Base-by-base conservation (phyloP, 345 rosid species). In the Sonneratia alba region DNA sequence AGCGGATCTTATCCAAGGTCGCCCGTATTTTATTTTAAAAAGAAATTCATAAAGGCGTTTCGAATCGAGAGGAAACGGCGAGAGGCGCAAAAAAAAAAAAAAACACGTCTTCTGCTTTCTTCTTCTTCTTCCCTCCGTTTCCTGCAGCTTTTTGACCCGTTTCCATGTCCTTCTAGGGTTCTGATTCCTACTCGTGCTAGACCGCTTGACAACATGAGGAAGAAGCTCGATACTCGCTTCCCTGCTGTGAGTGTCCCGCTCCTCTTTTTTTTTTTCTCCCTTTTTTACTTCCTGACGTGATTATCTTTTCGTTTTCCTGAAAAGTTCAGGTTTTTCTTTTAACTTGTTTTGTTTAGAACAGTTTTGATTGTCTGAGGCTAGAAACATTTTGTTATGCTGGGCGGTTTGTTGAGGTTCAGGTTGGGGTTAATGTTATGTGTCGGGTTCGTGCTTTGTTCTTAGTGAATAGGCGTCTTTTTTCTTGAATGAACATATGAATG, bases 141-240 rank as follows among this genome's bases (percentile, higher is more conserved):
- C 66, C 66, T 8, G 51, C 51, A 19, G 0, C 42, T 42, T 9
- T 27, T 32, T 48, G 57, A 9, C 57, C 38, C 40, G 55, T 36
- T 48, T 24, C 75, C 10, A 38, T 3, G 2, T 16, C 56, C 12
- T 27, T 48, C 63, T 37, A 49, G 66, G 79, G 67, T 73, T 67
- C 57, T 24, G 36, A 32, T 34, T 56, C 34, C 36, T 36, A 13
- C 51, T 47, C 14, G 51, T 47, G 51, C 51, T 13, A 47, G 12
- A 13, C 51, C 0, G 13, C 51, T 55, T 3, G 43, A 18, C 51
- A 45, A 19, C 79, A 83, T 80, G 86, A 83, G 66, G 77, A 83
- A 80, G 80, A 83, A 78, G 72, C 86, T 83, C 66, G 86, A 83
- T 70, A 83, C 83, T 64, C 86, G 83, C 48, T 83, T 83, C 75